Evolutionary conservation across 352 stramenopile species (phyloP), one percentile per base, ranked within the genome.

Genomic region (Phytophthora fragariaefolia): DNA sequence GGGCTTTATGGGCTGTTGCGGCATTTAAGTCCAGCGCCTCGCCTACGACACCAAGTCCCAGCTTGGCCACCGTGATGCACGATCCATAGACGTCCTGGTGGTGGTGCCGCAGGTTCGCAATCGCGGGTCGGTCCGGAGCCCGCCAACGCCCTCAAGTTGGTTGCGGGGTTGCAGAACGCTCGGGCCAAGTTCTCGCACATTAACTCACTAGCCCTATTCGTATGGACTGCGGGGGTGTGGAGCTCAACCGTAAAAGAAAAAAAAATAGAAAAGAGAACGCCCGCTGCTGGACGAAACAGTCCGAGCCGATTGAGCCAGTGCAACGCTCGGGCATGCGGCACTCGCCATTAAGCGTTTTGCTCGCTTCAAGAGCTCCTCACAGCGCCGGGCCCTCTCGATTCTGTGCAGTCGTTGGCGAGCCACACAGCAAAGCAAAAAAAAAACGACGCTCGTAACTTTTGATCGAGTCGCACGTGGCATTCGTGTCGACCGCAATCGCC

Each of bases 341-440:
- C 63, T 59, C 36, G 69, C 66, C 59, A 74, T 74, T 77, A 66
- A 71, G 55, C 70, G 60, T 77, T 77, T 72, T 69, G 32, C 59
- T 20, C 48, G 38, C 34, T 61, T 26, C 24, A 23, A 12, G 50
- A 51, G 42, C 58, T 68, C 55, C 64, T 77, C 69, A 66, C 63
- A 43, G 51, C 38, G 34, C 43, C 38, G n/a, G 7, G 36, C 28
- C 26, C 49, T 28, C 30, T 45, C 46, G 24, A 52, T 9, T 40
- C 20, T 57, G 8, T 17, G 38, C 15, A 51, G 32, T 46, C 36
- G 10, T 34, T 24, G 61, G 24, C 30, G 27, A 20, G 45, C 20
- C 27, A 18, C 18, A 38, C 13, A 18, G 45, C n/a, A 26, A 46
- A 36, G 43, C 6, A 27, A 40, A 49, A 57, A 45, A n/a, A 57